Base-by-base conservation (phyloP, 1,139 yeast species). In the Taphrina wiesneri region DNA sequence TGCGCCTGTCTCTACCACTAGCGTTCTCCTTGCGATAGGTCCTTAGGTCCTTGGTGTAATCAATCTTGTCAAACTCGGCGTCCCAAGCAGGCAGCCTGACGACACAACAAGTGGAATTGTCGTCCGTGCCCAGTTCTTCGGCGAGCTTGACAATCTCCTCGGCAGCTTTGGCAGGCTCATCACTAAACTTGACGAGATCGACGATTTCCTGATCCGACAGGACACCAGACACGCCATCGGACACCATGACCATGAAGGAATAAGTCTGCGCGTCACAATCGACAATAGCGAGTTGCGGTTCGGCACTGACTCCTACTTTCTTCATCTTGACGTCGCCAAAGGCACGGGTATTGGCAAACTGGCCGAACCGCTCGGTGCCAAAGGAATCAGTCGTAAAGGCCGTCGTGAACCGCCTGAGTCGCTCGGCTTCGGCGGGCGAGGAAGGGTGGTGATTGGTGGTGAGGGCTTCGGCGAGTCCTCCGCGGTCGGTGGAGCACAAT, bases 191-290 rank as follows among this genome's bases (percentile, higher is more conserved):
- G 17, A 91, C 84, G 25, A 93, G 79, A 76, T 93, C 99, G 6
- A 89, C 91, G 36, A 92, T 81, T 76, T 93, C 99, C 77, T 93
- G 99, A 77, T 93, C 97, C 3, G 90, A 82, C 66, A 90, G 81
- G 70, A 83, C 80, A 70, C 86, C 88, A 2, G 96, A 85, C 3
- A 93, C 88, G 15, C 99, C 99, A 77, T 93, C 99, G 26, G 90
- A 85, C 46, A 90, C 83, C 54, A 93, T 77, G 1, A 89, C 85
- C 56, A 92, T 73, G 72, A 91, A 92, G 67, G 90, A 83, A 74
- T 92, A 61, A 45, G 67, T 32, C 28, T 71, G 79, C 70, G 46
- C 78, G 68, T 77, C 79, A 11, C 71, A 69, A 74, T 75, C 72
- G 70, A 81, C 84, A 68, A 89, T 89, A 19, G 82, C 78, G 56